phyloP scores from a whole-genome alignment of 225 moss, liverwort and hornwort genomes.

The Ulota crispa region DNA sequence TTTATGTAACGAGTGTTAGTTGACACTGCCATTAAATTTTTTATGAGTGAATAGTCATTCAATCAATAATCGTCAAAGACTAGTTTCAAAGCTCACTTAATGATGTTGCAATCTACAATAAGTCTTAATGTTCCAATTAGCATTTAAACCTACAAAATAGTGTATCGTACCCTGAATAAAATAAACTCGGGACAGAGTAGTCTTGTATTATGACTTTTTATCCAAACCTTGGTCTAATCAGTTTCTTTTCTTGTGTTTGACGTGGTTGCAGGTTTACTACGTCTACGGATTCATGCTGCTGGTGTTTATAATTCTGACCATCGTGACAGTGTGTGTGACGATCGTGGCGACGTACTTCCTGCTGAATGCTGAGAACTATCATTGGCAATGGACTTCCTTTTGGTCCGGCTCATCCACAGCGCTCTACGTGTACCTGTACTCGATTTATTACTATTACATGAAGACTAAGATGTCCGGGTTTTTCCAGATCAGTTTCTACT shows the following conservation, averaged over 20 bases:
- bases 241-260: background rate
- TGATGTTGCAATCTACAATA: background rate
- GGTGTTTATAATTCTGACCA: conserved; percentile 86
- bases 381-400: conserved; percentile 99
- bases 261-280: conserved; percentile 84
- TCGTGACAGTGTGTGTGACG: conserved; percentile 98
- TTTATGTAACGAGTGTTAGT: background rate
- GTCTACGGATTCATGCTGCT: conserved; percentile 99
- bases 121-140: background rate
- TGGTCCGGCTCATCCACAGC: conserved; percentile 92
- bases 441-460: conserved; percentile 93
- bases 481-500: conserved; percentile 99
- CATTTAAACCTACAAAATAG: background rate
- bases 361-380: conserved; percentile 94
- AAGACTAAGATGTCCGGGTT: conserved; percentile 99
- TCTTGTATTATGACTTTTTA: background rate
- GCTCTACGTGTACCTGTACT: conserved; percentile 92
- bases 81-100: background rate
- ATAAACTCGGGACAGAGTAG: background rate
- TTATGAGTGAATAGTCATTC: background rate
- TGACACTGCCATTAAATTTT: background rate
- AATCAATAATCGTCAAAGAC: background rate
- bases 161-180: no score
- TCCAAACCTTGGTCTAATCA: background rate
- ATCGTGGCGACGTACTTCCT: conserved; percentile 97